Percentiles rank a stretch among this genome's conserved stretches.
These are phyloP conservation scores for Epichloe hybrida DNA, from an alignment of 2,329 filamentous ascomycete genomes.

Conservation along the genomic window DNA sequence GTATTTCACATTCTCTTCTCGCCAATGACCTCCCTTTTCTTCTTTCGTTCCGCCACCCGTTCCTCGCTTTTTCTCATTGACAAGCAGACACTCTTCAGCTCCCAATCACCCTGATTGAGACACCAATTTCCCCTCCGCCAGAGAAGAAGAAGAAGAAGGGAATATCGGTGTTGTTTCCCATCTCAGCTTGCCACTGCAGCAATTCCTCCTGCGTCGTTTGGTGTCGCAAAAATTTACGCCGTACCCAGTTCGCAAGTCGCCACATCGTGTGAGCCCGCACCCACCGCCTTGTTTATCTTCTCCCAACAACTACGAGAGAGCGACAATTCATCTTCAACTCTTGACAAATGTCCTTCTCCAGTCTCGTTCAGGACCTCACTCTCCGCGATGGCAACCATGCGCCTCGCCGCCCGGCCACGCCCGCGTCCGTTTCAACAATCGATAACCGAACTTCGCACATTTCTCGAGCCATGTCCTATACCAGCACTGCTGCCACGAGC, in stretches of 20 bases:
- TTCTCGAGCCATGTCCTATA: conserved; percentile 51
- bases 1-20: background rate
- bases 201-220: background rate
- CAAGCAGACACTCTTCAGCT: background rate
- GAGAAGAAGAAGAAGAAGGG: too few species aligned
- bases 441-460: conserved; percentile 48
- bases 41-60: background rate
- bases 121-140: background rate
- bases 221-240: background rate
- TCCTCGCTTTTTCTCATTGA: background rate
- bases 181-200: background rate
- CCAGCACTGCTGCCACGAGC: conserved; percentile 53
- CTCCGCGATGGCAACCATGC: conserved; percentile 39
- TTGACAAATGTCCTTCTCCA: conserved; percentile 52
- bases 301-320: too few species aligned
- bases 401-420: conserved; percentile 30
- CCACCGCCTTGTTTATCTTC: background rate
- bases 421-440: conserved; percentile 38
- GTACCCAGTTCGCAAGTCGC: too few species aligned
- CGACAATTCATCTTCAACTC: background rate
- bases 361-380: conserved; percentile 50
- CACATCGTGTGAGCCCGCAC: background rate
- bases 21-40: background rate
- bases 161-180: too few species aligned
- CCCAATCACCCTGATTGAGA: background rate